Evolutionary conservation across 2,329 filamentous ascomycete genomes (phyloP).

Genomic region (Amesomyces nigricolor): DNA sequence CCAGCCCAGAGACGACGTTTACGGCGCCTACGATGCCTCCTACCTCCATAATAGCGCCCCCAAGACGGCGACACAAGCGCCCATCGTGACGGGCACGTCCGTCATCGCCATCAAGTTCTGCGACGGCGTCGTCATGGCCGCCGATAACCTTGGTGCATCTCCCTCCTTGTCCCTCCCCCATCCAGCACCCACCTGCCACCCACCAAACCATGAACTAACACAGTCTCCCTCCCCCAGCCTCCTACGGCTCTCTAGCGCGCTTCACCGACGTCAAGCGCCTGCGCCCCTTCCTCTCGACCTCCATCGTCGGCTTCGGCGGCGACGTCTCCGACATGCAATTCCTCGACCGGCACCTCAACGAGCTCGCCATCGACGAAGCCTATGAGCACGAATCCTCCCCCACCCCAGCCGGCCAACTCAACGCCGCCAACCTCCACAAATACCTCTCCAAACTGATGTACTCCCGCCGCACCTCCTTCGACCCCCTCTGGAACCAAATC

Average conservation of each 20-base stretch:
- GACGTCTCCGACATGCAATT: slow-evolving; percentile 99
- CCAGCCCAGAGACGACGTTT: slow-evolving; percentile 94
- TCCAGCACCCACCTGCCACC: neutral
- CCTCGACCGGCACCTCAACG: slow-evolving; percentile 83
- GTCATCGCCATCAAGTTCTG: slow-evolving; percentile 95
- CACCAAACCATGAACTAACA: neutral
- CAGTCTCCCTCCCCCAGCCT: slow-evolving; percentile 53
- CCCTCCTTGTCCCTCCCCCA: neutral
- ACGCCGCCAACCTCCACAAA: slow-evolving; percentile 91
- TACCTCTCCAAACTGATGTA: slow-evolving; percentile 97
- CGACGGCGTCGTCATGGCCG: slow-evolving; percentile 91
- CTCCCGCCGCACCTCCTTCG: slow-evolving; percentile 88
- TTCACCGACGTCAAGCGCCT: slow-evolving; percentile 97
- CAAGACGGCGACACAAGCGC: slow-evolving; percentile 82
- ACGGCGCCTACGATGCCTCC: slow-evolving; percentile 85
- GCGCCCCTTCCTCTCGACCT: slow-evolving; percentile 75
- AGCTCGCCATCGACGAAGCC: slow-evolving; percentile 82
- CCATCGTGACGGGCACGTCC: slow-evolving; percentile 93
- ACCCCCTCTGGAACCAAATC: slow-evolving; percentile 95
- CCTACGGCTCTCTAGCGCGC: slow-evolving; percentile 92
- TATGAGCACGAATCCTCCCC: slow-evolving; percentile 53
- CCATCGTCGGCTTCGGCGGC: slow-evolving; percentile 88
- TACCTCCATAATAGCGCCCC: slow-evolving; percentile 69
- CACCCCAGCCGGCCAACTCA: slow-evolving; percentile 53
- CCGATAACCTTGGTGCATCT: slow-evolving; percentile 82